Evolutionary conservation across 352 stramenopile genomes (phyloP).

Genomic region (Globisporangium splendens): DNA sequence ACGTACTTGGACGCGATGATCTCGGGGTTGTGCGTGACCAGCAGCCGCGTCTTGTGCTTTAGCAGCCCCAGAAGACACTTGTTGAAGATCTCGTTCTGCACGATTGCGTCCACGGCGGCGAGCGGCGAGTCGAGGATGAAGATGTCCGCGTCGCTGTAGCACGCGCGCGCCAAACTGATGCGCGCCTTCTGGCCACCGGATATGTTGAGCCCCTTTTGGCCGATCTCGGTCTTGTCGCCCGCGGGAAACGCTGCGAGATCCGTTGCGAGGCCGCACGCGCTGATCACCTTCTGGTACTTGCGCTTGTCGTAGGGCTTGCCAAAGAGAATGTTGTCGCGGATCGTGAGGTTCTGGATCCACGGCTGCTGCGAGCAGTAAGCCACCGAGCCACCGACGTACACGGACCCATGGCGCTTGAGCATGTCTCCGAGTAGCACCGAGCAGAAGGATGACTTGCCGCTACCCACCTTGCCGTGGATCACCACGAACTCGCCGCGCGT

Average conservation of each 20-base stretch:
- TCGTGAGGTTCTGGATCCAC: slow-evolving; percentile 88
- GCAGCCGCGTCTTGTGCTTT: slow-evolving; percentile 57
- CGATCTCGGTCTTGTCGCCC: slow-evolving; percentile 82
- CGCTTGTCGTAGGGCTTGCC: slow-evolving; percentile 62
- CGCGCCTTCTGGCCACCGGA: slow-evolving; percentile 64
- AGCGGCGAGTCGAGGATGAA: slow-evolving; percentile 65
- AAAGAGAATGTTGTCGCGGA: slow-evolving; percentile 93
- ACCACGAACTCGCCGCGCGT: slow-evolving; percentile 88
- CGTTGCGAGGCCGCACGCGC: slow-evolving; percentile 72
- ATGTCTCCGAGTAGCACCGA: slow-evolving; percentile 93
- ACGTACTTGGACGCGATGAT: slow-evolving; percentile 65
- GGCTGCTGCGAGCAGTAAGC: slow-evolving; percentile 89
- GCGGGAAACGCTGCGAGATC: slow-evolving; percentile 75
- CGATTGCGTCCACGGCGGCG: slow-evolving; percentile 44
- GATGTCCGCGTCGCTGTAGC: slow-evolving; percentile 80
- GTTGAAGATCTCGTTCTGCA: slow-evolving; percentile 82
- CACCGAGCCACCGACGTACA: slow-evolving; percentile 66
- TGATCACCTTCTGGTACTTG: slow-evolving; percentile 75
- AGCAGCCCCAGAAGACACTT: slow-evolving; percentile 70
- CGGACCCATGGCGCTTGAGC: slow-evolving; percentile 47
- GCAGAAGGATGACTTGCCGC: slow-evolving; percentile 75
- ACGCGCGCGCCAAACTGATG: slow-evolving; percentile 78
- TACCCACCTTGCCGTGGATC: slow-evolving; percentile 92
- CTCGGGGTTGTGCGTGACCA: slow-evolving; percentile 67
- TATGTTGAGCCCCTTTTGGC: slow-evolving; percentile 62